These are phyloP conservation scores for Laburnicola sp. DNA, from an alignment of 2,329 filamentous ascomycete genomes.

Conservation along the genomic window DNA sequence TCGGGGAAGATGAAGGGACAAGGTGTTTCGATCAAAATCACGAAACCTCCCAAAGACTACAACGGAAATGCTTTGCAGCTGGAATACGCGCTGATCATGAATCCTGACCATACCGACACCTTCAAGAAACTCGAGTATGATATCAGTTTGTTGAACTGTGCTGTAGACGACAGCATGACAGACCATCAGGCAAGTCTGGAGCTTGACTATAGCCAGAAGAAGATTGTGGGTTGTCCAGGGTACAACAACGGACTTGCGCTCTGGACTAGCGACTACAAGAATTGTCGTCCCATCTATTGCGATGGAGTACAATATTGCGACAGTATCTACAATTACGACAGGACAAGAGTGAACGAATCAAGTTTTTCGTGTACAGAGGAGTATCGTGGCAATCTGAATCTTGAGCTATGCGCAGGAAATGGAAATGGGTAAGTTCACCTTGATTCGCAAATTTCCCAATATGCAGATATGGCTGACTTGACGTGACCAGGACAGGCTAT, in stretches of 20 bases:
- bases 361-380: background rate
- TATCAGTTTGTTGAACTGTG: constrained; percentile 20
- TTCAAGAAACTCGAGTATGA: constrained; percentile 19
- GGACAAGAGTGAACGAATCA: background rate
- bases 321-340: constrained; percentile 8
- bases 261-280: constrained; percentile 1
- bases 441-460: background rate
- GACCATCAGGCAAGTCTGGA: background rate
- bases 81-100: constrained; percentile 11
- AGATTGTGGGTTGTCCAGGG: constrained; percentile 7
- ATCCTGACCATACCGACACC: constrained; percentile 1
- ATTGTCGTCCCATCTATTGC: constrained; percentile 11
- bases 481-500: background rate
- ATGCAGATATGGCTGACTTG: background rate
- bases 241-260: constrained; percentile 6
- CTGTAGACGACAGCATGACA: background rate
- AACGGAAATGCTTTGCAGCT: background rate
- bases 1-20: background rate
- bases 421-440: constrained; percentile 7
- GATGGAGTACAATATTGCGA: constrained; percentile 9
- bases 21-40: background rate
- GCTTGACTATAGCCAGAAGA: background rate
- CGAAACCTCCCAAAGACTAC: background rate
- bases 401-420: constrained; percentile 9
- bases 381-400: constrained; percentile 2